Evolutionary conservation across 2,329 filamentous ascomycete genomes (phyloP).

Genomic region (Fusarium nygamai): DNA sequence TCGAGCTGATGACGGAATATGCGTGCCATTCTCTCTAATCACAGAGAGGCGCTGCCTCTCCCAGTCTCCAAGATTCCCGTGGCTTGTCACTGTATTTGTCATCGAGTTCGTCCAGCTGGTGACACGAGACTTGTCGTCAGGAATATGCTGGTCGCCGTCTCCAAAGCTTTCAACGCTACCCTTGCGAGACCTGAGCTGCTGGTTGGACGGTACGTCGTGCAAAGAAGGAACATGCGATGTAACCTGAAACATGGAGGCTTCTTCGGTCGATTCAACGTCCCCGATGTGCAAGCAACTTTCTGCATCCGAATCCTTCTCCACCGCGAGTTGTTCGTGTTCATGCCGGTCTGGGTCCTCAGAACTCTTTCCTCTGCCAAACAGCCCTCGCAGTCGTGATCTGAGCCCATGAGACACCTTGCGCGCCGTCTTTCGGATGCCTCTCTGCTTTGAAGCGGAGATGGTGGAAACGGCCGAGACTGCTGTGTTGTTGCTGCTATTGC

Average conservation of each 20-base stretch:
- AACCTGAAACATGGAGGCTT: constrained; percentile 59
- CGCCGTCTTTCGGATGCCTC: constrained; percentile 59
- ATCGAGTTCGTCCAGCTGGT: constrained; percentile 79
- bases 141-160: constrained; percentile 51
- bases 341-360: constrained; percentile 7
- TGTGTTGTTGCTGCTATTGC: constrained; percentile 55
- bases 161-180: constrained; percentile 64
- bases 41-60: constrained; percentile 69
- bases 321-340: background rate
- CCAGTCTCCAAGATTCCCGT: constrained; percentile 54
- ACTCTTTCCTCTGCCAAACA: constrained; percentile 47
- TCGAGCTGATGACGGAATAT: constrained; percentile 51
- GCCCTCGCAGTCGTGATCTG: constrained; percentile 66
- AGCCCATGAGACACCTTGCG: constrained; percentile 71
- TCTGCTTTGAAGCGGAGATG: constrained; percentile 40
- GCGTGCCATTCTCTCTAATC: constrained; percentile 66
- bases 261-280: constrained; percentile 49
- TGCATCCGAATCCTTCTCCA: constrained; percentile 38
- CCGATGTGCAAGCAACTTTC: constrained; percentile 49
- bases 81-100: constrained; percentile 62
- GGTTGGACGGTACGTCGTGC: constrained; percentile 57
- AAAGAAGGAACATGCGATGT: constrained; percentile 61
- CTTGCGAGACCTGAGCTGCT: constrained; percentile 61
- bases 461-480: constrained; percentile 47
- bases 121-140: constrained; percentile 69